Evolutionary conservation across 768 basidiomycete species (phyloP), one percentile per base, ranked within the genome.

Genomic region (Russula sp.): DNA sequence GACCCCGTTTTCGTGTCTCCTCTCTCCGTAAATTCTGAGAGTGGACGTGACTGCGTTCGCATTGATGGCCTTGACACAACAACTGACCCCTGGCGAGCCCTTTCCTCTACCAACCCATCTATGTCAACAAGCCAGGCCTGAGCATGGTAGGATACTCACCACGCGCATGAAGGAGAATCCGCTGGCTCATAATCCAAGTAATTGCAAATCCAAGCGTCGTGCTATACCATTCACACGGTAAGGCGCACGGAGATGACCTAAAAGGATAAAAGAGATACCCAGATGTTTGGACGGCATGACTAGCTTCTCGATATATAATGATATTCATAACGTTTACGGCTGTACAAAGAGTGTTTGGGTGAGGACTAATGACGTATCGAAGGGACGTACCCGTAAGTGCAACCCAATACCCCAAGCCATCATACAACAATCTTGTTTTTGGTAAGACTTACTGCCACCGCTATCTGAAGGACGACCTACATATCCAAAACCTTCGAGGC

Each of bases 361-460:
- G 36, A 32, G 47, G 52, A 53, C 6, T 11, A 32, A 22, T n/a
- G 25, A 29, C 3, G n/a, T 16, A 35, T 35, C 10, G 38, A 43
- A 13, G 14, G 3, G 9, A 61, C 69, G 18, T 57, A 78, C 70
- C 74, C 57, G 84, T 83, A 46, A 88, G 71, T 5, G 75, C 75
- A 34, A 84, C 65, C 60, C 87, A 83, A 69, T 85, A 88, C 22
- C 81, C 79, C 29, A 88, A 71, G 32, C 86, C 86, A 64, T 88
- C 85, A 58, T 82, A 83, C 4, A 88, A 73, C 81, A 87, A 83
- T 73, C 84, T 87, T 65, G 8, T 34, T n/a, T 16, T 3, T 3
- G 20, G 29, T 60, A 39, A 58, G 48, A 32, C 35, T 22, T 7
- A 5, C 11, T 8, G 14, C 18, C 45, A 41, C 22, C n/a, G 22